Evolutionary conservation across 2,329 filamentous ascomycete genomes (phyloP).

Genomic region (Juglanconis juglandina): DNA sequence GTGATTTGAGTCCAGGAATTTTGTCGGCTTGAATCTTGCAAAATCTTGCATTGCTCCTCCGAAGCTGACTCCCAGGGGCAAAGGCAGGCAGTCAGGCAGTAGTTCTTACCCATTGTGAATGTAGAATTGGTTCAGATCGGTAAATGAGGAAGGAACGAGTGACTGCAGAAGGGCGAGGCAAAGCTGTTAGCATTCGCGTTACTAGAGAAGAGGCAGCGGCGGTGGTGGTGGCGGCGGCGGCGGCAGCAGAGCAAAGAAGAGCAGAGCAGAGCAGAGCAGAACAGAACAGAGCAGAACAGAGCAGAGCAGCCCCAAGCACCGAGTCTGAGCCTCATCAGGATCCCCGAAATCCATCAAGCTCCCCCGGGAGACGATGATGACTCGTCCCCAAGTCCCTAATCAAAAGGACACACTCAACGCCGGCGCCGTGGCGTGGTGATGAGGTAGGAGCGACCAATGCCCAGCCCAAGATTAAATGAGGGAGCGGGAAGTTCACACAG

Average conservation of each 20-base stretch:
- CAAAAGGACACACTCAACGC: neutral
- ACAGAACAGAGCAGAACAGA: neutral
- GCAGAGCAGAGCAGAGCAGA: neutral
- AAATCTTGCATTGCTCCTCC: conserved; percentile 17
- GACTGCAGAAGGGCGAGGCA: conserved; percentile 8
- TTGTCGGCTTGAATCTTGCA: neutral
- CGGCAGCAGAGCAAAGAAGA: neutral
- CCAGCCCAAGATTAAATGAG: neutral
- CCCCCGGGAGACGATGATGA: neutral
- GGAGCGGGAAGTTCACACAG: neutral
- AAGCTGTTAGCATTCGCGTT: conserved; percentile 12
- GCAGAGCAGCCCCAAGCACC: neutral
- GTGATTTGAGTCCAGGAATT: conserved; percentile 2
- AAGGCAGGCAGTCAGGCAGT: neutral
- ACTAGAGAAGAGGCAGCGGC: neutral
- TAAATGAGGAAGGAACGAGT: conserved; percentile 19
- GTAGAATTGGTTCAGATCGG: conserved; percentile 11
- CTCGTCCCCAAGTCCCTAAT: no score
- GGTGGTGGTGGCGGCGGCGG: neutral
- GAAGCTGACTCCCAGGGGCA: neutral
- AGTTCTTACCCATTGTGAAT: conserved; percentile 20
- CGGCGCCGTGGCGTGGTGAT: neutral
- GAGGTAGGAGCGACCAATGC: neutral
- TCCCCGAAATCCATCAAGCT: neutral
- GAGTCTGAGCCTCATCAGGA: neutral